These are phyloP conservation scores for Colletotrichum spinosum DNA, from an alignment of 2,329 filamentous ascomycete genomes.

Conservation along the genomic window DNA sequence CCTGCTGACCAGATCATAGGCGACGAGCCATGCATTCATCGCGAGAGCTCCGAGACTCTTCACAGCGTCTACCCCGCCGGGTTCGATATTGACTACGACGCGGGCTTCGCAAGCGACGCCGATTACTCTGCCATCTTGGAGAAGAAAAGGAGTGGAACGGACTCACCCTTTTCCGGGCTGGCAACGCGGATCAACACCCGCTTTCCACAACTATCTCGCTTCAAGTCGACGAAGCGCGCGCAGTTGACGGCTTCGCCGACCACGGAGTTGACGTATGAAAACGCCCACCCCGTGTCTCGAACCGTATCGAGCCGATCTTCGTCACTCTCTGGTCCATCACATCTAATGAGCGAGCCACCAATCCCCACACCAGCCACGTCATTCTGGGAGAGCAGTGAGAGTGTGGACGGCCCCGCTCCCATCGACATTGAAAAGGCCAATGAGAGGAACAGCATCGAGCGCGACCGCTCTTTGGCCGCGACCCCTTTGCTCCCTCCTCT, in stretches of 20 bases:
- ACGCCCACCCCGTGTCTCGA: slow-evolving; percentile 71
- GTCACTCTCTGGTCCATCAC: slow-evolving; percentile 74
- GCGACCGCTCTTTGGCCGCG: slow-evolving; percentile 72
- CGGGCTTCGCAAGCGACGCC: slow-evolving; percentile 74
- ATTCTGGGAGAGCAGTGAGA: slow-evolving; percentile 70
- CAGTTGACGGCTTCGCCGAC: slow-evolving; percentile 68
- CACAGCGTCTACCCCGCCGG: slow-evolving; percentile 54
- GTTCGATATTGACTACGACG: slow-evolving; percentile 71
- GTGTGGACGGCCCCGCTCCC: slow-evolving; percentile 58
- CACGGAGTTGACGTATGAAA: slow-evolving; percentile 87
- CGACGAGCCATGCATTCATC: slow-evolving; percentile 71
- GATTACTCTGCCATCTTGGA: slow-evolving; percentile 61
- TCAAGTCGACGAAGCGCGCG: slow-evolving; percentile 60
- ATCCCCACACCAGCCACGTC: slow-evolving; percentile 72
- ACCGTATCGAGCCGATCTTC: slow-evolving; percentile 82
- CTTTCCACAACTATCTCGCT: slow-evolving; percentile 64
- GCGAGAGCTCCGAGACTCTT: slow-evolving; percentile 56
- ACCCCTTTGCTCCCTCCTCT: slow-evolving; percentile 89
- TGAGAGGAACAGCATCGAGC: slow-evolving; percentile 64
- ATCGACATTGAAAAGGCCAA: slow-evolving; percentile 66
- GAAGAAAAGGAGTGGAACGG: slow-evolving; percentile 68
- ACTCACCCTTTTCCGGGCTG: slow-evolving; percentile 71
- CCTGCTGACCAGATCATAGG: slow-evolving; percentile 55
- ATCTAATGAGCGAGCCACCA: slow-evolving; percentile 61
- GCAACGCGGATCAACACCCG: slow-evolving; percentile 74